phyloP scores from a whole-genome alignment of 768 basidiomycete species.

The Clathrus columnatus region DNA sequence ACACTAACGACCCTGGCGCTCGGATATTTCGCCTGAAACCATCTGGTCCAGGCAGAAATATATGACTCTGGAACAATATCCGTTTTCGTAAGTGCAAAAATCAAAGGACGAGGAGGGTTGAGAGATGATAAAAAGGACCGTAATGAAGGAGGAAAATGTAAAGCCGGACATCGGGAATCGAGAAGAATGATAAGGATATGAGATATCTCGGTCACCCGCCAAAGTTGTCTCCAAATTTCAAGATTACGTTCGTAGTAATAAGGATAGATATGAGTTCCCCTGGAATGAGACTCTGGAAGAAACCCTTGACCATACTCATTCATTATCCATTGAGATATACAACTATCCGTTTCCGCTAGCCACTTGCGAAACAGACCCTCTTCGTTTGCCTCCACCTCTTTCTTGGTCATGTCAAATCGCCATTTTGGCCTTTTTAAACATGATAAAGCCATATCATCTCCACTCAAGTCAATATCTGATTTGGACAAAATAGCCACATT shows the following conservation, averaged over 20 bases:
- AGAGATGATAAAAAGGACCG: slow-evolving; percentile 43
- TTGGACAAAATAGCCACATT: slow-evolving; percentile 30
- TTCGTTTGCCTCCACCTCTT: slow-evolving; percentile 85
- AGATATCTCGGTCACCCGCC: slow-evolving; percentile 90
- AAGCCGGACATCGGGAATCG: slow-evolving; percentile 80
- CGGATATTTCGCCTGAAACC: slow-evolving; percentile 48
- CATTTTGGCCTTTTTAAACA: slow-evolving; percentile 77
- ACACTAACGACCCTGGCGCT: slow-evolving; percentile 58
- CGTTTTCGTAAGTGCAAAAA: slow-evolving; percentile 80
- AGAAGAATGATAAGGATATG: slow-evolving; percentile 82
- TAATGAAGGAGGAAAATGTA: slow-evolving; percentile 82
- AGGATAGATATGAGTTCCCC: too few species aligned
- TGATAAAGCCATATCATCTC: slow-evolving; percentile 24
- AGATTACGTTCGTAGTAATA: slow-evolving; percentile 84
- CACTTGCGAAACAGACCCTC: slow-evolving; percentile 77
- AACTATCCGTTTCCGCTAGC: slow-evolving; percentile 55
- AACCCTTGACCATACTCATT: too few species aligned
- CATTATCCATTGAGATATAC: slow-evolving; percentile 41
- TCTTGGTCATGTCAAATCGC: slow-evolving; percentile 79
- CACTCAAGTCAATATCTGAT: slow-evolving; percentile 12
- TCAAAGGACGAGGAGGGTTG: slow-evolving; percentile 34
- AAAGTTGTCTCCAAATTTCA: slow-evolving; percentile 95
- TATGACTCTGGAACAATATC: slow-evolving; percentile 71
- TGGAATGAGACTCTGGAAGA: too few species aligned
- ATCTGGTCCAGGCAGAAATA: slow-evolving; percentile 55